Percentiles rank a stretch among this genome's conserved stretches.
Conservation (phyloP, 2,329 filamentous ascomycete genomes). For the Neofusicoccum sp. region DNA sequence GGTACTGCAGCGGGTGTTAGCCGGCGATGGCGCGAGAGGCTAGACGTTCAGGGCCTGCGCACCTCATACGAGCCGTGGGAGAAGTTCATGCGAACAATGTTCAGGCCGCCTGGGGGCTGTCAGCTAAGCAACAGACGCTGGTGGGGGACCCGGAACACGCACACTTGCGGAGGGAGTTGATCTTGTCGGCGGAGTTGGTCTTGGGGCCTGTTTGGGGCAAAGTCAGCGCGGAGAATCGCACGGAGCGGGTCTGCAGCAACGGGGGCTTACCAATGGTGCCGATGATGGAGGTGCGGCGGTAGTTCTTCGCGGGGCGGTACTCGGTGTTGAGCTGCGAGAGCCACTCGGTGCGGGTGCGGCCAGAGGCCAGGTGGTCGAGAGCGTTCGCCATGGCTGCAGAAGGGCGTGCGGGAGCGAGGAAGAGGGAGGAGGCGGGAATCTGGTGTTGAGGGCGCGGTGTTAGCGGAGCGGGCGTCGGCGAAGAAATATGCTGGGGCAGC, state of each 20-base stretch:
- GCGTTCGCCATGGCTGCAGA: conserved; percentile 64
- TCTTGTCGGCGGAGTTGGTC: conserved; percentile 96
- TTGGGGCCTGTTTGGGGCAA: conserved; percentile 68
- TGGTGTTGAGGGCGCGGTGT: conserved; percentile 13
- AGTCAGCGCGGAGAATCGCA: conserved; percentile 23
- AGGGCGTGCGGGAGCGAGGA: conserved; percentile 14
- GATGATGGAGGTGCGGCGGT: conserved; percentile 96
- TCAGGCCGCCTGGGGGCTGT: conserved; percentile 70
- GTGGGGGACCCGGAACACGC: conserved; percentile 25
- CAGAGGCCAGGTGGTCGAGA: conserved; percentile 78
- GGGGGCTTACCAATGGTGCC: conserved; percentile 78
- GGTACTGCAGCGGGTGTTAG: conserved; percentile 64
- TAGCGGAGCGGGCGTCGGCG: conserved; percentile 15
- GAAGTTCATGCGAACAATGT: conserved; percentile 99
- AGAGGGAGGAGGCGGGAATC: background rate
- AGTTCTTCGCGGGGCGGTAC: conserved; percentile 82
- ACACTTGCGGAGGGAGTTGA: conserved; percentile 85
- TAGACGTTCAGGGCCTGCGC: conserved; percentile 21
- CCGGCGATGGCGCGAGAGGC: background rate
- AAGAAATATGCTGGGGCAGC: conserved; percentile 21
- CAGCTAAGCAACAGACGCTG: conserved; percentile 14
- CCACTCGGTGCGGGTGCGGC: conserved; percentile 73
- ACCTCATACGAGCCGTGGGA: conserved; percentile 86
- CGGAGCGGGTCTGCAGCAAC: background rate
- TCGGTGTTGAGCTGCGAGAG: conserved; percentile 84